A percentile compares a stretch with the other conserved stretches of the same genome.
Conservation (phyloP, 2,329 filamentous ascomycete species). For the Shiraia bambusicola region DNA sequence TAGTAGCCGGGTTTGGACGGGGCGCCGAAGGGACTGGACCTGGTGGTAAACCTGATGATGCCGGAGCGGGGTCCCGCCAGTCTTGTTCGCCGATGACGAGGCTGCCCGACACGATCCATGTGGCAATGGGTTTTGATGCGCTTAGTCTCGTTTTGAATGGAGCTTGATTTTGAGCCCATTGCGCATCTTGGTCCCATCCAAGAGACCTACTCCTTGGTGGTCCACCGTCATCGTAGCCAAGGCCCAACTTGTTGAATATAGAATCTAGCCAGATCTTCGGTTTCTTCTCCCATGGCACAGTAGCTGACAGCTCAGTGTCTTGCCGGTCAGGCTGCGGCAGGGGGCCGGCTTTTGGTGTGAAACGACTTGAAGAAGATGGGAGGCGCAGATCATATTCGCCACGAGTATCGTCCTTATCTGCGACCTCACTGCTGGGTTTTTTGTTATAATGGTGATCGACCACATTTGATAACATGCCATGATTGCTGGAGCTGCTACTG, state of each 20-base stretch:
- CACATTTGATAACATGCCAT: constrained; percentile 56
- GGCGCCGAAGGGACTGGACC: constrained; percentile 2
- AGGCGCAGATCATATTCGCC: constrained; percentile 34
- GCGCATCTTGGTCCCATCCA: constrained; percentile 70
- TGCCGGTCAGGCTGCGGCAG: background rate
- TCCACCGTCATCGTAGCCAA: constrained; percentile 41
- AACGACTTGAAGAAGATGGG: too few species aligned
- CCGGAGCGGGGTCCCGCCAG: constrained; percentile 77
- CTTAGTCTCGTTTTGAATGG: constrained; percentile 26
- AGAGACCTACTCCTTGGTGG: constrained; percentile 72
- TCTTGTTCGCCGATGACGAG: constrained; percentile 85
- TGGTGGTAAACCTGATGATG: constrained; percentile 49
- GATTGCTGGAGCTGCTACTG: constrained; percentile 56
- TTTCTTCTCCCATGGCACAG: constrained; percentile 20
- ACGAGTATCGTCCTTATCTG: constrained; percentile 59
- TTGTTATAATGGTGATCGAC: too few species aligned
- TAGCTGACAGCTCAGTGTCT: background rate
- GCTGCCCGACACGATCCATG: constrained; percentile 48
- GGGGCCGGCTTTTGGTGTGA: too few species aligned
- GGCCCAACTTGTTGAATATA: constrained; percentile 48
- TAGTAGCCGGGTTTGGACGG: constrained; percentile 12
- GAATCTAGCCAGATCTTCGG: constrained; percentile 50
- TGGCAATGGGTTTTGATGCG: constrained; percentile 4
- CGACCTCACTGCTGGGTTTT: too few species aligned
- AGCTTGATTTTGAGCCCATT: constrained; percentile 59